Percentiles rank a stretch among this genome's conserved stretches.
phyloP scores from a whole-genome alignment of 495 filamentous ascomycete genomes.

The Penicillium longicatenatum region DNA sequence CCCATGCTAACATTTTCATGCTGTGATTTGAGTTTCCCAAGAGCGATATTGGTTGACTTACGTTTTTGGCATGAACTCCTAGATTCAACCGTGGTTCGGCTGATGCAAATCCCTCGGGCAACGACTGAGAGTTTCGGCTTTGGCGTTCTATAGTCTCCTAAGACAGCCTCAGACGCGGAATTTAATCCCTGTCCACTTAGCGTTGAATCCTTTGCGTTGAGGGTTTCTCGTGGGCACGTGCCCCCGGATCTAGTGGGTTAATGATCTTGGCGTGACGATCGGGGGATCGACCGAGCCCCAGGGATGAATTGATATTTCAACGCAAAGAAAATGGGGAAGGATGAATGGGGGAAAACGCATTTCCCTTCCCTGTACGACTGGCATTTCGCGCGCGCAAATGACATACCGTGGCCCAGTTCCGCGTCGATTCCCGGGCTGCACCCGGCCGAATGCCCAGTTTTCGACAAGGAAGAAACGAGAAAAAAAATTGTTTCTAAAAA shows the following conservation, averaged over 20 bases:
- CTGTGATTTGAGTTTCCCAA: conserved; percentile 17
- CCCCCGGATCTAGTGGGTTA: conserved; percentile 7
- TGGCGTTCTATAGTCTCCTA: conserved; percentile 20
- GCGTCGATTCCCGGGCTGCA: conserved; percentile 24
- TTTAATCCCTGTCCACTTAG: background rate
- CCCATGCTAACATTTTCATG: background rate
- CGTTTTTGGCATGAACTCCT: conserved; percentile 19
- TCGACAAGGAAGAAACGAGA: conserved; percentile 17
- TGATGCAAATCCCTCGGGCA: conserved; percentile 13
- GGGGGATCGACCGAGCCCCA: background rate
- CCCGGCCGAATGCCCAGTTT: conserved; percentile 23
- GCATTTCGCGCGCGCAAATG: conserved; percentile 9
- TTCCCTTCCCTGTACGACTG: conserved; percentile 14
- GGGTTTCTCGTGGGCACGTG: conserved; percentile 25
- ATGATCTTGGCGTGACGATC: conserved; percentile 6
- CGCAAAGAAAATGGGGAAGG: background rate
- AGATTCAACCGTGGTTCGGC: conserved; percentile 20
- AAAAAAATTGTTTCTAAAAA: background rate
- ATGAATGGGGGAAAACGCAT: conserved; percentile 1
- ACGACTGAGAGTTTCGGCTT: conserved; percentile 1
- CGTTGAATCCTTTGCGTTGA: background rate
- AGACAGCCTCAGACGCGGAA: conserved; percentile 7
- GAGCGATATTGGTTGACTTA: background rate
- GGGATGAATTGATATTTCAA: conserved; percentile 14
- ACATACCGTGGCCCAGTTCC: conserved; percentile 15